Conservation (phyloP, 2,329 filamentous ascomycete species). For the Cladosporium austrohemisphaericum region DNA sequence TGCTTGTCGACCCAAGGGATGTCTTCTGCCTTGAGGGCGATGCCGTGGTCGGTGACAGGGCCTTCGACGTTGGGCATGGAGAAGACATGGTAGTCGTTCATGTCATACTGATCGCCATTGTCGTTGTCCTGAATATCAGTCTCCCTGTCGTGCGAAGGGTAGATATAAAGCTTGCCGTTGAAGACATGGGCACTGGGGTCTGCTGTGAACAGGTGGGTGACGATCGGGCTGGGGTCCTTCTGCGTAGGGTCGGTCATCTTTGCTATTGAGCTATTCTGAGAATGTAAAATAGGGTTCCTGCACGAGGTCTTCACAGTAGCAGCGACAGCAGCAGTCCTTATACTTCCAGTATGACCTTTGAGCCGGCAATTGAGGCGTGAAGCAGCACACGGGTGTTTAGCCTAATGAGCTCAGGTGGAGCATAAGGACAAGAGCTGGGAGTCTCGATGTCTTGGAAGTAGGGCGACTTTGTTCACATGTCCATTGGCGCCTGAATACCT, state of each 20-base stretch:
- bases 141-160: conserved; percentile 76
- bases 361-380: conserved; percentile 11
- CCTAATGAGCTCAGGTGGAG: conserved; percentile 12
- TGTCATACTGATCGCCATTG: conserved; percentile 82
- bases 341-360: neutral
- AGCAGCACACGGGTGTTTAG: neutral
- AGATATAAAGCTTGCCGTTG: conserved; percentile 70
- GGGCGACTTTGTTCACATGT: neutral
- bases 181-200: conserved; percentile 80
- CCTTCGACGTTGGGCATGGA: conserved; percentile 55
- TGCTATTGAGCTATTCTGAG: neutral
- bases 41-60: conserved; percentile 67
- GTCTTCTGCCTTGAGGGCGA: conserved; percentile 61
- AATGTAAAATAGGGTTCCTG: neutral
- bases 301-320: neutral
- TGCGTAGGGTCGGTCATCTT: conserved; percentile 46
- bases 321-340: neutral
- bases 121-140: conserved; percentile 73
- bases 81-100: conserved; percentile 80
- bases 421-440: conserved; percentile 3
- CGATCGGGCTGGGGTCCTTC: conserved; percentile 55
- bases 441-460: conserved; percentile 1
- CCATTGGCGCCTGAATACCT: conserved; percentile 9
- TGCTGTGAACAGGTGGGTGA: conserved; percentile 73
- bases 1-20: conserved; percentile 76